Base-by-base conservation (phyloP, 2,329 filamentous ascomycete genomes). In the Colletotrichum incanum region DNA sequence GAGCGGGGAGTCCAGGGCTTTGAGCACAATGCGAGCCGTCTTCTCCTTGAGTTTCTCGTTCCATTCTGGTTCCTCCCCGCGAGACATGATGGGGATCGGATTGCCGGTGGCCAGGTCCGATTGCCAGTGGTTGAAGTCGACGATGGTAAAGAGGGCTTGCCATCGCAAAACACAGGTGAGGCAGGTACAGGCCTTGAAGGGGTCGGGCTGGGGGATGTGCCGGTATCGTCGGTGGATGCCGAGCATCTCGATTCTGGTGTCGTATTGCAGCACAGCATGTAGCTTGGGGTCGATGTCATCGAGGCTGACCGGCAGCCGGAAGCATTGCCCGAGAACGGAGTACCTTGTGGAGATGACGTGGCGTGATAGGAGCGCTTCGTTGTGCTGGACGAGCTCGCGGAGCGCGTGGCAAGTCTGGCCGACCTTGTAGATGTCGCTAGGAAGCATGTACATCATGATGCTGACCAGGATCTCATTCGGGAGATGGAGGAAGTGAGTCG, bases 61-160 rank as follows among this genome's bases (percentile, higher is more conserved):
- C 89, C 88, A 90, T 23, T 80, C 76, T 0, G 87, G 85, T 7
- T 76, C 67, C 8, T 79, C 80, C 0, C 88, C 88, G 1, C 87
- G 82, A 0, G 84, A 80, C 37, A 90, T 84, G 45, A 85, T 84
- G 0, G 87, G 86, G 1, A 91, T 86, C 0, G 88, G 88, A 20
- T 86, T 82, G 1, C 87, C 84, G 0, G 76, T 74, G 68, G 91
- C 86, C 9, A 91, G 82, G 54, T 87, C 76, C 1, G 75, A 55
- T 75, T 90, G 89, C 86, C 88, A 91, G 75, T 88, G 82, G 0
- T 87, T 84, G 75, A 91, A 87, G 75, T 91, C 89, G 14, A 90
- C 83, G 16, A 85, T 79, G 0, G 90, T 75, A 70, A 84, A 84
- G 7, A 91, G 83, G 18, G 87, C 85, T 74, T 88, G 88, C 89